Base-by-base conservation (phyloP, 1,284 basidiomycete genomes). In the Sporisorium sorghi region DNA sequence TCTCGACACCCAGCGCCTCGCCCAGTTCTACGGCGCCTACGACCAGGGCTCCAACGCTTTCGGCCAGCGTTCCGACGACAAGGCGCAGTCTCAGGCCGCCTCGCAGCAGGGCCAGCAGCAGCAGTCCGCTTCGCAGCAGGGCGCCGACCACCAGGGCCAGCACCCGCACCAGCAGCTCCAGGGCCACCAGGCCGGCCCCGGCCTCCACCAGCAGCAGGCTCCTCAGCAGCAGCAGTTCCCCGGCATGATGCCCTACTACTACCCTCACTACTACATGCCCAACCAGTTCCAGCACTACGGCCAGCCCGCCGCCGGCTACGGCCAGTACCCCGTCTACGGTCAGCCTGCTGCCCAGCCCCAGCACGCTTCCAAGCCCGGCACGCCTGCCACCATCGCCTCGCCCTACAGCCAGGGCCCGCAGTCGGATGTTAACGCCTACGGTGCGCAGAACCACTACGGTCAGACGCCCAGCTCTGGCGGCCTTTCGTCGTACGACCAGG, bases 201-300 rank as follows among this genome's bases (percentile, higher is more conserved):
- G 66, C 30, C 57, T 73, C 15, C 77, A 79, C 62, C 73, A 74
- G 67, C 81, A 72, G 58, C 77, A 76, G 57, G 74, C 75, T 44
- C 77, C 76, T 35, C 71, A 71, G 53, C 80, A 82, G 53, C 80
- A 82, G 77, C 79, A 76, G 39, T 84, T 76, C 78, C 78, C 81
- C 9, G 79, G 80, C 55, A 73, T 83, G 64, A 81, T 83, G 80
- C 83, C 83, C 19, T 82, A 82, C 73, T 84, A 84, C 79, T 84
- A 84, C 69, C 81, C 82, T 12, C 80, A 80, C 56, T 84, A 84
- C 80, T 84, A 84, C 74, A 75, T 83, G 73, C 82, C 81, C 32
- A 81, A 80, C 76, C 83, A 84, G 67, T 84, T 83, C 80, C 82
- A 83, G 71, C 83, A 83, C 69, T 84, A 82, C 67, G 81, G 61